phyloP scores from a whole-genome alignment of 2,329 filamentous ascomycete species.

The Cercospora sp. region DNA sequence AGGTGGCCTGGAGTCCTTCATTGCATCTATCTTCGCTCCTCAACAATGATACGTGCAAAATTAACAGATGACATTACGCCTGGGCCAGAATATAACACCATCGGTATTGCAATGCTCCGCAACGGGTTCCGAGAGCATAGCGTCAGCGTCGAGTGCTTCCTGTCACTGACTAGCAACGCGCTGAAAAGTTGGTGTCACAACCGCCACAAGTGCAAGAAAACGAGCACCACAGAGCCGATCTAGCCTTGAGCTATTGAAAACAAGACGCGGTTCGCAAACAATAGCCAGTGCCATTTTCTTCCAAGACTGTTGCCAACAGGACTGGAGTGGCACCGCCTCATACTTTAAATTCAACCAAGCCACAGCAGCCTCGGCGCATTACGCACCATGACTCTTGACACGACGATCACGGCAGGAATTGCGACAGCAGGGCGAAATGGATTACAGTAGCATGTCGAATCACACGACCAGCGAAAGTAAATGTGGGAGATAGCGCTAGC shows the following conservation, averaged over 20 bases:
- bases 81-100: not conserved
- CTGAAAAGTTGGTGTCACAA: not conserved
- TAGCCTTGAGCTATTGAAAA: not conserved
- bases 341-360: not conserved
- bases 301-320: not conserved
- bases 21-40: slow-evolving; percentile 41
- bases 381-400: not conserved
- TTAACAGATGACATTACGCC: not conserved
- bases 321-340: not conserved
- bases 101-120: not conserved
- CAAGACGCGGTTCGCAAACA: not conserved
- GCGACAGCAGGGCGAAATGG: not conserved
- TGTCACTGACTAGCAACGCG: not conserved
- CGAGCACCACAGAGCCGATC: not conserved
- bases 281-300: not conserved
- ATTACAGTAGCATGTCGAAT: not conserved
- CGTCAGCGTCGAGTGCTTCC: not conserved
- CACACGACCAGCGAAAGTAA: not conserved
- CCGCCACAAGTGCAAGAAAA: not conserved
- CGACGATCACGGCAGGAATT: not conserved
- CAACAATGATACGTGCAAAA: slow-evolving; percentile 9
- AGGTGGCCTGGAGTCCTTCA: slow-evolving; percentile 71
- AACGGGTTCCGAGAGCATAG: not conserved
- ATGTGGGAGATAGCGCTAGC: not conserved
- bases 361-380: not conserved